phyloP scores from a whole-genome alignment of 805 yeast species.

The Starmerella stigmatis region DNA sequence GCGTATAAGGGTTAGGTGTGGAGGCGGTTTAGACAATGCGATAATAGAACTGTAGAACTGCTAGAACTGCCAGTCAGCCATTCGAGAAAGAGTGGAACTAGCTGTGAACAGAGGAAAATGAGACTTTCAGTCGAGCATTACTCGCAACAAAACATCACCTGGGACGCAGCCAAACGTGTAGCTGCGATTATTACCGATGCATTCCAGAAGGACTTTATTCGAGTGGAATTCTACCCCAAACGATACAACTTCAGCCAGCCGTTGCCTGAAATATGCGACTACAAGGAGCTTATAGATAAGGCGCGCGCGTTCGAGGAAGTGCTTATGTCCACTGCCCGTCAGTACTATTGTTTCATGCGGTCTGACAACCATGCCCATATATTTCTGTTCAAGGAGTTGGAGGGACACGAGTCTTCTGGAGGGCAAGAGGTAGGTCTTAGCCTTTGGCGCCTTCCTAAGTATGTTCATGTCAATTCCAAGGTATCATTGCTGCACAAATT shows the following conservation, averaged over 20 bases:
- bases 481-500: neutral
- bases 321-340: conserved; percentile 10
- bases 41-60: too few species aligned
- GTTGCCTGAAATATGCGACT: conserved; percentile 1
- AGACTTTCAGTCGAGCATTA: too few species aligned
- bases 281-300: neutral
- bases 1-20: too few species aligned
- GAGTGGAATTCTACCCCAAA: conserved; percentile 11
- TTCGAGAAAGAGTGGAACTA: neutral
- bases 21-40: too few species aligned
- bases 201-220: conserved; percentile 15
- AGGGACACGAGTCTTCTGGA: neutral
- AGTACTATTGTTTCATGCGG: conserved; percentile 3
- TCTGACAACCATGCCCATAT: conserved; percentile 5
- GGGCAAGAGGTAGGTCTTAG: conserved; percentile 9
- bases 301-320: too few species aligned
- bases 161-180: conserved; percentile 9
- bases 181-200: conserved; percentile 12
- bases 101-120: too few species aligned
- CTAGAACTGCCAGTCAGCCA: too few species aligned
- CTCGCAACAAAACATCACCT: conserved; percentile 5
- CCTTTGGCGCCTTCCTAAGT: conserved; percentile 7
- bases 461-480: neutral
- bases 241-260: conserved; percentile 3
- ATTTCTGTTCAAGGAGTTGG: neutral